Evolutionary conservation across 345 rosid species (phyloP).

Genomic region (Brassica napus): Da-Ae NC_063452.1:54376001-54376500

Average conservation of each 20-base stretch:
- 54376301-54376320: background rate
- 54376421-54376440: constrained; percentile 98
- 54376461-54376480: constrained; percentile 93
- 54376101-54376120: constrained; percentile 2
- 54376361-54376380: background rate
- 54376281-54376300: background rate
- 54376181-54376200: constrained; percentile 32
- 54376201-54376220: constrained; percentile 20
- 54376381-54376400: constrained; percentile 1
- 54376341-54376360: background rate
- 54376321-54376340: background rate
- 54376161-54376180: constrained; percentile 24
- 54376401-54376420: constrained; percentile 92
- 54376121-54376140: constrained; percentile 10
- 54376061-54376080: constrained; percentile 32
- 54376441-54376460: constrained; percentile 92
- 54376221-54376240: constrained; percentile 21
- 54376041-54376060: background rate
- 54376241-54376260: constrained; percentile 17
- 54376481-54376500: constrained; percentile 98
- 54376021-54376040: background rate
- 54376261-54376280: background rate
- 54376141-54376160: constrained; percentile 18
- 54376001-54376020: background rate
- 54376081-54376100: constrained; percentile 12